Percentiles rank a stretch among this genome's conserved stretches.
Conservation (phyloP, 192 early-diverging fungal genomes). For the Coemansia reversa region DNA sequence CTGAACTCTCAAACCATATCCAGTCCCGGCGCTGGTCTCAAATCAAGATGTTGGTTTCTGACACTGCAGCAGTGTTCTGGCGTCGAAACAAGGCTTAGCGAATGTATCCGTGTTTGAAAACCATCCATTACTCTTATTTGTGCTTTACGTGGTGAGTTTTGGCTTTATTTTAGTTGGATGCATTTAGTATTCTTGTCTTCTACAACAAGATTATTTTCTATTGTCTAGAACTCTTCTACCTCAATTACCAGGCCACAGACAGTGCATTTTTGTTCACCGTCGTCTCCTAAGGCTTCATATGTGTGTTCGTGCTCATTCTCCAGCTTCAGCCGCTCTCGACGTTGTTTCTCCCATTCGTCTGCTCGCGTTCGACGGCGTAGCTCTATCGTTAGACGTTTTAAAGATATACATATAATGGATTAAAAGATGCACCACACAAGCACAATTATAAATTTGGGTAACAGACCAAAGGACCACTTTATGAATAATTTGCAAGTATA, state of each 20-base stretch:
- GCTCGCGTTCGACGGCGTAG: slow-evolving; percentile 78
- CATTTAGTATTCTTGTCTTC: background rate
- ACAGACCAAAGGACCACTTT: background rate
- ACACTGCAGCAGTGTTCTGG: slow-evolving; percentile 42
- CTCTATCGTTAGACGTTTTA: slow-evolving; percentile 45
- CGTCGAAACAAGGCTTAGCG: slow-evolving; percentile 25
- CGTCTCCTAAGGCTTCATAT: slow-evolving; percentile 61
- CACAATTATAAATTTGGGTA: background rate
- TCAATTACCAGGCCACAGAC: slow-evolving; percentile 69
- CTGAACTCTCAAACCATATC: slow-evolving; percentile 24
- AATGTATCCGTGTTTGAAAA: background rate
- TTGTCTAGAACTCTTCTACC: slow-evolving; percentile 64
- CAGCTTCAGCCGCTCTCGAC: slow-evolving; percentile 50
- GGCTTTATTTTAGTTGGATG: background rate
- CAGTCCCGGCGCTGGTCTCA: slow-evolving; percentile 34
- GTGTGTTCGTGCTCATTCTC: slow-evolving; percentile 71
- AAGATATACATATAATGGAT: background rate
- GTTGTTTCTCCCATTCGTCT: slow-evolving; percentile 61
- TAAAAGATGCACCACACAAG: background rate
- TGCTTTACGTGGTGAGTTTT: slow-evolving; percentile 1
- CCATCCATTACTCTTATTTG: background rate
- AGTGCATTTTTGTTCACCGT: slow-evolving; percentile 61
- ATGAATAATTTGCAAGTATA: too few species aligned
- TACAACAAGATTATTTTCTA: background rate
- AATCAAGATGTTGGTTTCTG: slow-evolving; percentile 25